Conservation (phyloP, 2,329 filamentous ascomycete species). For the Zelopaecilomyces penicillatus region DNA sequence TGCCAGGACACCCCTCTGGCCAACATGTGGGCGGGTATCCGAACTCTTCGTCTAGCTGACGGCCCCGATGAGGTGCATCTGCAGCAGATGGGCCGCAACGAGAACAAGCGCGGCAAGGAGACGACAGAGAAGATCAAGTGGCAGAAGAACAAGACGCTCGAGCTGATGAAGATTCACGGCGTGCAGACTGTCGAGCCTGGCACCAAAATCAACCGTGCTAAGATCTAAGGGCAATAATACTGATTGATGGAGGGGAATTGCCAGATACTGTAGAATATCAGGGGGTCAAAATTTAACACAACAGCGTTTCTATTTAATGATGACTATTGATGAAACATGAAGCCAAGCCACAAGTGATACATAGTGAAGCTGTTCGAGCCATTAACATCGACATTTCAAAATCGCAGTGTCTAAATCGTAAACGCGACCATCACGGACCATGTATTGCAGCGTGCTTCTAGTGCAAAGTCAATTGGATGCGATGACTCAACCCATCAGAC, state of each 20-base stretch:
- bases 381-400: too few relatives aligned
- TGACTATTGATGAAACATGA: not conserved
- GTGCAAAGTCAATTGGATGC: too few relatives aligned
- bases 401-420: too few relatives aligned
- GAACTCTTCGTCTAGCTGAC: constrained; percentile 80
- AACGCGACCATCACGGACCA: too few relatives aligned
- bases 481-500: too few relatives aligned
- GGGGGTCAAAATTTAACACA: not conserved
- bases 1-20: constrained; percentile 92
- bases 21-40: constrained; percentile 68
- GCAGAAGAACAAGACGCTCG: constrained; percentile 57
- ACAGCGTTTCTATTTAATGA: constrained; percentile 1
- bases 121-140: constrained; percentile 52
- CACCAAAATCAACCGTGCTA: constrained; percentile 39
- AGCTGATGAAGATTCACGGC: constrained; percentile 55
- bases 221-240: constrained; percentile 28
- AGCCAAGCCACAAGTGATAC: too few relatives aligned
- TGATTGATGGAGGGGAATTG: not conserved
- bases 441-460: too few relatives aligned
- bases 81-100: constrained; percentile 70
- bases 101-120: constrained; percentile 61
- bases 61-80: constrained; percentile 95
- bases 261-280: not conserved
- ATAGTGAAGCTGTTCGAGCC: too few relatives aligned
- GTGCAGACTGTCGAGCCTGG: constrained; percentile 41